Percentiles rank a stretch among this genome's conserved stretches.
Conservation (phyloP, 305 asterid genomes). For the Andrographis paniculata region DNA sequence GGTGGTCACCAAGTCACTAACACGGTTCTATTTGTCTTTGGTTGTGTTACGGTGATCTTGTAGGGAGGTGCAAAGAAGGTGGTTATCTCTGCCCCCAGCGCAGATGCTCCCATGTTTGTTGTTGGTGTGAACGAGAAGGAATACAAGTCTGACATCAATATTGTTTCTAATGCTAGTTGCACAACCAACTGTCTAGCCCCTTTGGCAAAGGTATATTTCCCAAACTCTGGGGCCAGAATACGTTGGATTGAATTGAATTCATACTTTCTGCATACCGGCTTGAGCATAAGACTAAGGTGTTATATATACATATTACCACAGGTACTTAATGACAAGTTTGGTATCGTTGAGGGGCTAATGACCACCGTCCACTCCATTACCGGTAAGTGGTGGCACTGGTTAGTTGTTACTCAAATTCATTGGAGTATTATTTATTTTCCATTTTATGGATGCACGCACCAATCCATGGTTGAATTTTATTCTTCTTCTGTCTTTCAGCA, state of each 20-base stretch:
- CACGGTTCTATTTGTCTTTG: no score
- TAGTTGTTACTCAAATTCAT: neutral
- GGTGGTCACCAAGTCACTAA: no score
- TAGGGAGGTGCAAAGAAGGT: constrained; percentile 80
- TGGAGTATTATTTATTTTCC: no score
- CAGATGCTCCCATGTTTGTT: constrained; percentile 69
- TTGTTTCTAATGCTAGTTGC: constrained; percentile 73
- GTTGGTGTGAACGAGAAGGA: constrained; percentile 68
- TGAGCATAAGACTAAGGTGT: no score
- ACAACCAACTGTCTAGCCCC: constrained; percentile 77
- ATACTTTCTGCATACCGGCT: no score
- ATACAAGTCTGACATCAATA: constrained; percentile 37
- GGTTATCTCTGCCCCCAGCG: constrained; percentile 53
- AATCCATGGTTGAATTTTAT: neutral
- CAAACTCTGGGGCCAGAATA: no score
- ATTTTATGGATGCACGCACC: neutral
- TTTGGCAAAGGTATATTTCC: constrained; percentile 46
- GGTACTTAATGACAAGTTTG: constrained; percentile 59
- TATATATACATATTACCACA: neutral
- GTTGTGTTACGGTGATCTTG: no score
- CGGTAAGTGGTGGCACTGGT: constrained; percentile 25
- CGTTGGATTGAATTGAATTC: no score
- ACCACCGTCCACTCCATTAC: constrained; percentile 67
- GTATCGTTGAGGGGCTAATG: constrained; percentile 64
- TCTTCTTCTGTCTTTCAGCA: constrained; percentile 29